These are phyloP conservation scores for Trichoderma sp. DNA, from an alignment of 2,329 filamentous ascomycete species.

Conservation along the genomic window DNA sequence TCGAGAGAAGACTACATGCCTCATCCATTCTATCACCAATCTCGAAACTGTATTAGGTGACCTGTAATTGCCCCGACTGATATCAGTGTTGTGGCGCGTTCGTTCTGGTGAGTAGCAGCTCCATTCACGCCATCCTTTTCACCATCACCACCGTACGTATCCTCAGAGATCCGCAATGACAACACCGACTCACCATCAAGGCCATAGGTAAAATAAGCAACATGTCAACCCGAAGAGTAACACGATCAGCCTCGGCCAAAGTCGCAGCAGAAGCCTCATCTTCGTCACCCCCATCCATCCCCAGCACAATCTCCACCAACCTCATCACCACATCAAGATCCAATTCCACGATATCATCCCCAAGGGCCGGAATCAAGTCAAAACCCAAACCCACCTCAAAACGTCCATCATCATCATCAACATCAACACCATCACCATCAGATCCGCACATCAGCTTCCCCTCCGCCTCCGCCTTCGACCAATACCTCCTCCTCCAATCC, in stretches of 20 bases:
- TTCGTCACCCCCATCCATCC: neutral
- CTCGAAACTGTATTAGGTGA: too few species aligned
- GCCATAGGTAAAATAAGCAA: too few species aligned
- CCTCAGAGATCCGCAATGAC: too few species aligned
- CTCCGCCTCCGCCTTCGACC: conserved; percentile 38
- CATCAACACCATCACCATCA: neutral
- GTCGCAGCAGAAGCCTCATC: neutral
- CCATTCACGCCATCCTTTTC: neutral
- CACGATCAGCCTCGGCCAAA: neutral
- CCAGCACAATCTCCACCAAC: neutral
- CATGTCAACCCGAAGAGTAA: neutral
- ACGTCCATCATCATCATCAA: neutral
- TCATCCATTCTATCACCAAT: neutral
- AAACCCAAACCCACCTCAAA: neutral
- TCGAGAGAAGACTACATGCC: too few species aligned
- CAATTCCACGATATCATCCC: neutral
- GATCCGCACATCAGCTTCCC: conserved; percentile 37
- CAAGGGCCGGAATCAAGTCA: neutral
- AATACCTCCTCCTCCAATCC: conserved; percentile 47
- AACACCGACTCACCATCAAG: neutral
- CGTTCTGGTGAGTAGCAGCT: neutral
- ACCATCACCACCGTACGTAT: neutral
- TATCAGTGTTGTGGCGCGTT: neutral
- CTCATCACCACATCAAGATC: neutral
- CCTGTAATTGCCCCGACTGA: too few species aligned